Conservation (phyloP, 352 stramenopile species). For the Peronospora belbahrii region DNA sequence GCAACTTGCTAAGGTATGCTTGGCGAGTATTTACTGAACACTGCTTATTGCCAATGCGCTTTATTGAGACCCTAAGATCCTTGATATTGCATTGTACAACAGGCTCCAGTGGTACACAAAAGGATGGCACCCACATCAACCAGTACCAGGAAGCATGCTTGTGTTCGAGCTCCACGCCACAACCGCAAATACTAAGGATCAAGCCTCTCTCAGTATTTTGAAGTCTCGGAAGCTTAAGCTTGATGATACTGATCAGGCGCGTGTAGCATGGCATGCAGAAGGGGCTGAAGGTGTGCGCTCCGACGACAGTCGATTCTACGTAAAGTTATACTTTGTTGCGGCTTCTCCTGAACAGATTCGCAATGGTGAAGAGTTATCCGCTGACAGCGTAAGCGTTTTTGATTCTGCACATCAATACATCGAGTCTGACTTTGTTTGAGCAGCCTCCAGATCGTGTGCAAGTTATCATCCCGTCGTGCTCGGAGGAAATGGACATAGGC, state of each 20-base stretch:
- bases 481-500: constrained; percentile 42
- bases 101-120: constrained; percentile 64
- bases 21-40: background rate
- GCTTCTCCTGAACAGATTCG: constrained; percentile 69
- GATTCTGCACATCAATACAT: background rate
- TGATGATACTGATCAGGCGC: background rate
- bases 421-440: background rate
- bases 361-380: constrained; percentile 41
- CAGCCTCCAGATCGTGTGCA: constrained; percentile 56
- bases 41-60: background rate
- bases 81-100: background rate
- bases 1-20: constrained; percentile 55
- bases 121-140: constrained; percentile 67
- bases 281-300: background rate
- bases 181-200: background rate
- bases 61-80: background rate
- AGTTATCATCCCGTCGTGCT: constrained; percentile 64
- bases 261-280: constrained; percentile 9
- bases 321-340: constrained; percentile 66
- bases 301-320: constrained; percentile 37
- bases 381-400: constrained; percentile 31
- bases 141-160: constrained; percentile 65
- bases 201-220: constrained; percentile 3
- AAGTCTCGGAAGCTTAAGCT: constrained; percentile 15
- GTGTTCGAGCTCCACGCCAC: constrained; percentile 63